Conservation (phyloP, 345 rosid genomes). For the Eucalyptus decipiens region DNA sequence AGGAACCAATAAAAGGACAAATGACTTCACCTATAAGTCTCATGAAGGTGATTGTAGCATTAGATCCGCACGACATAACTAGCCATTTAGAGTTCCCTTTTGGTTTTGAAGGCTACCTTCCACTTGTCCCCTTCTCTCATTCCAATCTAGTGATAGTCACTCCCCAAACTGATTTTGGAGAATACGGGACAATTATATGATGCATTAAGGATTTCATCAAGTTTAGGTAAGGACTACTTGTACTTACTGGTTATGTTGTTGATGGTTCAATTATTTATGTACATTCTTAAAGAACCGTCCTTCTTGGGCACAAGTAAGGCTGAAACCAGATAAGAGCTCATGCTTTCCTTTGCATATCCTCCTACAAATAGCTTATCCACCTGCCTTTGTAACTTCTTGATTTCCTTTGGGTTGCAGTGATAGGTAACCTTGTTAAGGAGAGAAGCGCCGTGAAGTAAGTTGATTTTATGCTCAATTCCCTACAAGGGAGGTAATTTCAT, state of each 20-base stretch:
- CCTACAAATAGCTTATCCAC: no score
- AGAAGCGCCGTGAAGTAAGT: background rate
- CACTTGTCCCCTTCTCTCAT: background rate
- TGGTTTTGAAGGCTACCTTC: background rate
- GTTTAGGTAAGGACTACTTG: background rate
- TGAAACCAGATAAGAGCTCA: background rate
- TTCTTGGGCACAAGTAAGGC: background rate
- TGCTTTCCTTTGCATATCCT: background rate
- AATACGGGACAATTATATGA: rapidly evolving
- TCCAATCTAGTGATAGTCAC: background rate
- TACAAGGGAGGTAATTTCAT: background rate
- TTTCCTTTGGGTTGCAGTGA: background rate
- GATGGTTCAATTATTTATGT: background rate
- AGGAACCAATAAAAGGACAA: background rate
- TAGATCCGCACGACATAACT: background rate
- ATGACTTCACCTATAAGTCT: background rate
- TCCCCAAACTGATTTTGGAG: background rate
- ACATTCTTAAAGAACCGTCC: background rate
- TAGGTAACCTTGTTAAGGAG: rapidly evolving
- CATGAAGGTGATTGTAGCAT: background rate
- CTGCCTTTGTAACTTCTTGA: background rate
- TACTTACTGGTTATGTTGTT: background rate
- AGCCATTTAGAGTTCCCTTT: background rate
- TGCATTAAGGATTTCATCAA: background rate
- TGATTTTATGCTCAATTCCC: background rate